Base-by-base conservation (phyloP, 352 stramenopile genomes). In the Thalassiosira exigua region DNA sequence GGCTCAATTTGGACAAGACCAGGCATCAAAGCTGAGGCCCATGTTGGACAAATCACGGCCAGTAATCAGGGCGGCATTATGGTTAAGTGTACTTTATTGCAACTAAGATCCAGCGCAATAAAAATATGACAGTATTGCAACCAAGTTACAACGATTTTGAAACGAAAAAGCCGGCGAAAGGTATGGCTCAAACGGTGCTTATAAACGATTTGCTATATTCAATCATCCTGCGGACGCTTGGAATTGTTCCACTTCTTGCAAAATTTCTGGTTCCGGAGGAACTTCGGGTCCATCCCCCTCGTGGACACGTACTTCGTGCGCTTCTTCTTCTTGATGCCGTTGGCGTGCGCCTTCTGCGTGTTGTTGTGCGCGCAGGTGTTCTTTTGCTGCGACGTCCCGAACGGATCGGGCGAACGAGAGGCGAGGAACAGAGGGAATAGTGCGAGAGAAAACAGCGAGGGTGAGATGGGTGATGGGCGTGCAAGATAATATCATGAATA, bases 271-370 rank as follows among this genome's bases (percentile, higher is more conserved):
- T 98, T 98, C 74, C 96, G 91, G 76, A 98, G 87, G 89, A 98
- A 98, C 89, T 98, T 98, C 60, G 96, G 96, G 92, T 98, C 96
- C 81, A 98, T 95, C 88, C 96, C 96, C 82, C 94, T 94, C 77
- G 95, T 98, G 51, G 93, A 97, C 77, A 97, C 91, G 89, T 98
- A 98, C 85, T 96, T 96, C 86, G 96, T 94, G 84, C 94, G 94
- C 90, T 98, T 98, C 76, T 95, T 95, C 94, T 98, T 98, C 90
- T 98, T 98, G 89, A 98, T 98, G 79, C 96, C 96, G 86, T 98
- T 98, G 86, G 92, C 92, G 87, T 98, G 96, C 61, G 96, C 96
- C 94, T 98, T 98, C 89, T 97, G 94, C 70, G 95, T 98, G 79
- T 97, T 95, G 94, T 98, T 98, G 89, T 97, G 96, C 78, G 95